phyloP scores from a whole-genome alignment of 805 yeast genomes.

The Sugiyamaella floridensis region DNA sequence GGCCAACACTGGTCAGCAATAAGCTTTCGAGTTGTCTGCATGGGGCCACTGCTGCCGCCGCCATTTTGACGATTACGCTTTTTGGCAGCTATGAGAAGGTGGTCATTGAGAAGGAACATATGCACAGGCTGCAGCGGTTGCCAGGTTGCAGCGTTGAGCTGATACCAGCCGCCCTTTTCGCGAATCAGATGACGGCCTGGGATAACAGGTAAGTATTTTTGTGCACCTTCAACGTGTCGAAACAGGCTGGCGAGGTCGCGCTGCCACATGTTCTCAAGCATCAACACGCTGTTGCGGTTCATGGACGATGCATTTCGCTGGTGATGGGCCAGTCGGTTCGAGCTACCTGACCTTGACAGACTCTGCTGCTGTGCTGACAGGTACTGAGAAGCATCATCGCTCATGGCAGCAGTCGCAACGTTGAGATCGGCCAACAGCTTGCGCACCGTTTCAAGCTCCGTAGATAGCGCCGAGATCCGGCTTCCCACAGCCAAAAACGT shows the following conservation, averaged over 20 bases:
- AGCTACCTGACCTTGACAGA: not conserved
- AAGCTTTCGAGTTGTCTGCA: conserved; percentile 34
- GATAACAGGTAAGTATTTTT: conserved; percentile 61
- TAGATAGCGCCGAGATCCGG: conserved; percentile 56
- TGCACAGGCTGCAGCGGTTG: conserved; percentile 72
- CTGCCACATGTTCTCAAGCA: conserved; percentile 78
- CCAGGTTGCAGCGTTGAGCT: conserved; percentile 77
- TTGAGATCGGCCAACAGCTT: conserved; percentile 52
- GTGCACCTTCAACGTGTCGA: conserved; percentile 87
- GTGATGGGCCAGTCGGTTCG: not conserved
- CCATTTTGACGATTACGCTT: conserved; percentile 34
- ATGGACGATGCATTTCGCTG: not conserved
- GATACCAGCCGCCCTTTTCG: conserved; percentile 81
- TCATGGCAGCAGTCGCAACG: conserved; percentile 52
- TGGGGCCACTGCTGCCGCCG: conserved; percentile 13
- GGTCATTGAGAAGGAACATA: conserved; percentile 70
- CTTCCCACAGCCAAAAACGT: conserved; percentile 32
- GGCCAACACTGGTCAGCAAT: conserved; percentile 79
- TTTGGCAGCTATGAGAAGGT: conserved; percentile 64
- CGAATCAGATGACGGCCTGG: conserved; percentile 77
- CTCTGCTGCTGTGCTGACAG: not conserved
- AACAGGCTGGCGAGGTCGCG: conserved; percentile 61
- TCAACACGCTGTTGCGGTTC: conserved; percentile 60
- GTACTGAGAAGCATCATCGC: conserved; percentile 49
- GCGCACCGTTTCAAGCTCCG: conserved; percentile 57